Conservation (phyloP, 2,329 filamentous ascomycete genomes). For the Ascochyta rabiei region DNA sequence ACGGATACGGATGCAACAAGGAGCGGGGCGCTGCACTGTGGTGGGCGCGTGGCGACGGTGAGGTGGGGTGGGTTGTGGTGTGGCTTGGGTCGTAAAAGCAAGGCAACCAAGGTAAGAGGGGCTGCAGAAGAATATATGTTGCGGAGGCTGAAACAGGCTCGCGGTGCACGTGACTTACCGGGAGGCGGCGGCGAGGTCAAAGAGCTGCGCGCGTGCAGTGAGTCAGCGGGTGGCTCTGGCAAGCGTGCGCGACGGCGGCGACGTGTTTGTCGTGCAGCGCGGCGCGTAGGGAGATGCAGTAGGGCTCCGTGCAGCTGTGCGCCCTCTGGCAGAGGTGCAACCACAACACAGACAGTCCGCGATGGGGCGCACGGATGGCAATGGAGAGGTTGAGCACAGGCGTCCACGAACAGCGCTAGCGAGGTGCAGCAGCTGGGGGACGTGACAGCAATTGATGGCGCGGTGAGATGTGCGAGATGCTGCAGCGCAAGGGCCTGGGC, state of each 20-base stretch:
- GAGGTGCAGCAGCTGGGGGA: constrained; percentile 27
- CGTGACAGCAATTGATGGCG: constrained; percentile 16
- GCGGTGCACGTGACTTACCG: constrained; percentile 42
- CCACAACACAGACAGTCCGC: constrained; percentile 31
- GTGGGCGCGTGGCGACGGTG: constrained; percentile 12
- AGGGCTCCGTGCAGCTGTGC: constrained; percentile 29
- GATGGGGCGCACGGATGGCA: constrained; percentile 32
- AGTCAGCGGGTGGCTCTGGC: constrained; percentile 28
- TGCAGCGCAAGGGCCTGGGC: constrained; percentile 20
- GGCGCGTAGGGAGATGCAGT: constrained; percentile 24
- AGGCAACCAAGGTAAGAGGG: constrained; percentile 24
- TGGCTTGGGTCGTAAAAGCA: constrained; percentile 26
- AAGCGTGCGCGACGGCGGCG: constrained; percentile 29
- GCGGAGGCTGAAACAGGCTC: constrained; percentile 37
- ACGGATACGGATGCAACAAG: constrained; percentile 10
- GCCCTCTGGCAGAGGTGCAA: constrained; percentile 18
- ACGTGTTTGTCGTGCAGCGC: constrained; percentile 32
- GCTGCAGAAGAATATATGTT: constrained; percentile 29
- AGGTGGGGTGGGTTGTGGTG: constrained; percentile 18
- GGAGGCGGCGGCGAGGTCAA: constrained; percentile 37
- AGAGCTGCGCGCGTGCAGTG: constrained; percentile 27
- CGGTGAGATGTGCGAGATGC: not conserved
- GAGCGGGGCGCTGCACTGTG: not conserved
- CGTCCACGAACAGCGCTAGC: constrained; percentile 27
- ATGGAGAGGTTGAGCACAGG: constrained; percentile 22